These are phyloP conservation scores for Hygrophorus russula DNA, from an alignment of 768 basidiomycete genomes.

Conservation along the genomic window DNA sequence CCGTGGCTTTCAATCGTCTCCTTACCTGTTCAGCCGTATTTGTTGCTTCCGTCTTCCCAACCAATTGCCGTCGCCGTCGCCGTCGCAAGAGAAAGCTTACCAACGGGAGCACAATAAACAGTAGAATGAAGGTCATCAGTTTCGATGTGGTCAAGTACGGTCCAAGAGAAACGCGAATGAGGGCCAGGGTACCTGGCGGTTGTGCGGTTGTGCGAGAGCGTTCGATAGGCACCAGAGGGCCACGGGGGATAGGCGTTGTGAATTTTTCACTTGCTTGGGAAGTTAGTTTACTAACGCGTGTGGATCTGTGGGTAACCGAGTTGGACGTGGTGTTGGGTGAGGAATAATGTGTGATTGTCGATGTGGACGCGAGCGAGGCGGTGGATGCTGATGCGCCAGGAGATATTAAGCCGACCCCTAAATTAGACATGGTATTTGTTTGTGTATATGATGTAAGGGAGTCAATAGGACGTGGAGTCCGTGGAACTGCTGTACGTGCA, in stretches of 20 bases:
- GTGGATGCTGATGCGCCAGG: conserved; percentile 23
- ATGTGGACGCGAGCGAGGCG: conserved; percentile 26
- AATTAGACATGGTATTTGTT: too few species aligned
- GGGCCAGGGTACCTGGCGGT: conserved; percentile 25
- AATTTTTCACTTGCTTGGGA: not conserved
- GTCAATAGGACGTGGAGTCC: conserved; percentile 22
- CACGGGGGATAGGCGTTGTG: conserved; percentile 13
- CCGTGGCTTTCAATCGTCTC: conserved; percentile 36
- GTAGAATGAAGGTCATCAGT: conserved; percentile 34
- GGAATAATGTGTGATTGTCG: conserved; percentile 22
- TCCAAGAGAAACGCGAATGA: conserved; percentile 35
- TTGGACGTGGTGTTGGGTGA: not conserved
- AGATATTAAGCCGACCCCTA: conserved; percentile 9
- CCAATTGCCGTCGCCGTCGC: conserved; percentile 18
- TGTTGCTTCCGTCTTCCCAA: conserved; percentile 10
- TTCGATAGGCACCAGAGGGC: conserved; percentile 12
- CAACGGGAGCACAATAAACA: conserved; percentile 35
- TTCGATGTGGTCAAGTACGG: conserved; percentile 39
- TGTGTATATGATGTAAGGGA: too few species aligned
- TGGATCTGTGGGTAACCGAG: not conserved
- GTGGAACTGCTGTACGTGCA: conserved; percentile 60
- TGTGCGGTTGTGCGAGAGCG: conserved; percentile 10
- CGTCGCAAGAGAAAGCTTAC: conserved; percentile 40
- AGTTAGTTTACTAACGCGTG: not conserved
- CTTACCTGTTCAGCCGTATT: conserved; percentile 49